phyloP scores from a whole-genome alignment of 2,329 filamentous ascomycete species.

The Helotiales sp. region DNA sequence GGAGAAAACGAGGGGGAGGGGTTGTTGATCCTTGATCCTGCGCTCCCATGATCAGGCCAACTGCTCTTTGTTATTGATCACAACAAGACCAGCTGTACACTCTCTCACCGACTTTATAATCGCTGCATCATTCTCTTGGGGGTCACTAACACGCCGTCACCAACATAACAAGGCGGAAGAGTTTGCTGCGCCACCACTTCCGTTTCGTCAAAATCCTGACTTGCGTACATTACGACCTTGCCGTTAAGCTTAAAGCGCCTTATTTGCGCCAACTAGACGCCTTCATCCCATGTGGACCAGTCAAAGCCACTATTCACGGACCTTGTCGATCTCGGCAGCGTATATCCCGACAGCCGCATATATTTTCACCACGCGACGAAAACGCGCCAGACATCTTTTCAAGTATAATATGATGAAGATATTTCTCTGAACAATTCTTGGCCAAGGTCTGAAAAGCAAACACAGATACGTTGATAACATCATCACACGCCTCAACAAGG shows the following conservation, averaged over 20 bases:
- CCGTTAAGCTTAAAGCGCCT: slow-evolving; percentile 14
- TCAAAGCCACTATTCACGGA: background rate
- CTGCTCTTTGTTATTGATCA: background rate
- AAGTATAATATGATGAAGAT: background rate
- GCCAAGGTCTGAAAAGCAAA: background rate
- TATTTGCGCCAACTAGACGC: background rate
- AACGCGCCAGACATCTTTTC: background rate
- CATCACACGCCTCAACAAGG: slow-evolving; percentile 6
- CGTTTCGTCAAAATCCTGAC: background rate
- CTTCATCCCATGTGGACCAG: background rate
- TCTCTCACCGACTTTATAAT: background rate
- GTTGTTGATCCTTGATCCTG: background rate
- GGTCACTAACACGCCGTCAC: background rate
- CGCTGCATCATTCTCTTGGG: background rate
- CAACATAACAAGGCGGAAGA: background rate
- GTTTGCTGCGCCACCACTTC: slow-evolving; percentile 1
- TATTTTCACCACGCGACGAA: slow-evolving; percentile 2
- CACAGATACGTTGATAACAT: background rate
- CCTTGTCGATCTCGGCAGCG: slow-evolving; percentile 5
- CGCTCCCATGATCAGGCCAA: background rate
- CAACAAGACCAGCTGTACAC: background rate
- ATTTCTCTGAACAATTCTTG: background rate
- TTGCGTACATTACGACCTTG: slow-evolving; percentile 2
- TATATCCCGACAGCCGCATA: slow-evolving; percentile 9
- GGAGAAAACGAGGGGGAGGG: background rate